Conservation (phyloP, 2,329 filamentous ascomycete genomes). For the Neofusicoccum kwambonambiense region DNA sequence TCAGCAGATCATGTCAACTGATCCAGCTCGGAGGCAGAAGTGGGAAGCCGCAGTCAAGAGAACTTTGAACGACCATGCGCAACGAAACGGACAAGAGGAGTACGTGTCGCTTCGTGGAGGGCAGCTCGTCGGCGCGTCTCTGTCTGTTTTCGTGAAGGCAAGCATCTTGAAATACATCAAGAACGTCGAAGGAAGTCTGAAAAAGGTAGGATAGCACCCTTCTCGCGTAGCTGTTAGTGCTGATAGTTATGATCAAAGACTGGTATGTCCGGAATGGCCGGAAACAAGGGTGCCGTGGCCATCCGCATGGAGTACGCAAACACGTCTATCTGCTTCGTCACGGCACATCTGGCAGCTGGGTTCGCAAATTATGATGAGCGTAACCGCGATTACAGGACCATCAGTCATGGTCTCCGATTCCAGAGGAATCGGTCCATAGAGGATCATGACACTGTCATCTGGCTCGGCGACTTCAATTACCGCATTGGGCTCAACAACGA, state of each 20-base stretch:
- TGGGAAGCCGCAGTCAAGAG: constrained; percentile 83
- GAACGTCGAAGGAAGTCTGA: constrained; percentile 93
- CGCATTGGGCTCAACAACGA: constrained; percentile 84
- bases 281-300: constrained; percentile 96
- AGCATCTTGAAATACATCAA: constrained; percentile 79
- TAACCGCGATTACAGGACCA: constrained; percentile 89
- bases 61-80: constrained; percentile 72
- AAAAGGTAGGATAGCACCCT: constrained; percentile 59
- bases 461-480: constrained; percentile 98
- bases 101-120: constrained; percentile 90
- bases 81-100: constrained; percentile 64
- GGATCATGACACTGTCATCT: constrained; percentile 83
- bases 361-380: constrained; percentile 97
- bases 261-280: constrained; percentile 93
- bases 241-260: constrained; percentile 49
- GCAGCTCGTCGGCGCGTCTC: constrained; percentile 88
- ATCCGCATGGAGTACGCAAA: constrained; percentile 94
- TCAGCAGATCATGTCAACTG: constrained; percentile 98
- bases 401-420: constrained; percentile 82
- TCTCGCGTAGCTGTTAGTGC: not conserved
- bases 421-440: constrained; percentile 88
- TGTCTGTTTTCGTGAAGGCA: constrained; percentile 86
- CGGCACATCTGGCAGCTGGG: constrained; percentile 91
- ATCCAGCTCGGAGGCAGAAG: constrained; percentile 76
- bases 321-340: constrained; percentile 92